Base-by-base conservation (phyloP, 2,329 filamentous ascomycete genomes). In the Zasmidium citrigriseum region DNA sequence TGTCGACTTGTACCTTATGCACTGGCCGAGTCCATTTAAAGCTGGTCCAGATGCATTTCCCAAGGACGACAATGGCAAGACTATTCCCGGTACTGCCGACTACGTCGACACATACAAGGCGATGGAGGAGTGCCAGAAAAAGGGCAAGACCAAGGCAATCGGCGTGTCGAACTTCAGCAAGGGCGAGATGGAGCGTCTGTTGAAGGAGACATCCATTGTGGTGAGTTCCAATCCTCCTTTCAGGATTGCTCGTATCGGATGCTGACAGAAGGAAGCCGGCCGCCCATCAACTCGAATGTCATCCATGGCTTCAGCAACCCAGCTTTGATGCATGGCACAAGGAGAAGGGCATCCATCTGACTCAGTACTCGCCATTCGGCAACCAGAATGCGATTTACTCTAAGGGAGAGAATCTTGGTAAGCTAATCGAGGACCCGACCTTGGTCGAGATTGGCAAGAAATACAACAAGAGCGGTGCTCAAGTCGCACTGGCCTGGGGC, bases 1-100 rank as follows among this genome's bases (percentile, higher is more conserved):
- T 70, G 77, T 90, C 57, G 87, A 90, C 70, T 77, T 90, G 11
- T 89, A 83, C 72, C 78, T 90, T 58, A 89, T 91, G 70, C 87
- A 89, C 74, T 90, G 82, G 80, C 84, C 83, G 0, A 77, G 79
- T 10, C 76, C 83, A 0, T 85, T 83, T 69, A 77, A 78, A 48
- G 74, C 77, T 22, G 77, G 80, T n/a, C 73, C 76, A 21, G 73
- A 78, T 4, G 61, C 76, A 44, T 77, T 82, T 51, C 82, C 82
- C 2, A 80, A 79, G 60, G 67, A 75, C 22, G 67, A 78, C 53
- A 78, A 76, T 24, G 79, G 79, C 52, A 68, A 69, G 20, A 68
- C 72, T 3, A 64, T 72, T n/a, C 66, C 75, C 1, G 78, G 75
- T 16, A 70, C 79, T 34, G 73, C 77, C 50, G 81, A 83, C 65